phyloP scores from a whole-genome alignment of 192 early-diverging fungal species.

The Mortierella hygrophila region DNA sequence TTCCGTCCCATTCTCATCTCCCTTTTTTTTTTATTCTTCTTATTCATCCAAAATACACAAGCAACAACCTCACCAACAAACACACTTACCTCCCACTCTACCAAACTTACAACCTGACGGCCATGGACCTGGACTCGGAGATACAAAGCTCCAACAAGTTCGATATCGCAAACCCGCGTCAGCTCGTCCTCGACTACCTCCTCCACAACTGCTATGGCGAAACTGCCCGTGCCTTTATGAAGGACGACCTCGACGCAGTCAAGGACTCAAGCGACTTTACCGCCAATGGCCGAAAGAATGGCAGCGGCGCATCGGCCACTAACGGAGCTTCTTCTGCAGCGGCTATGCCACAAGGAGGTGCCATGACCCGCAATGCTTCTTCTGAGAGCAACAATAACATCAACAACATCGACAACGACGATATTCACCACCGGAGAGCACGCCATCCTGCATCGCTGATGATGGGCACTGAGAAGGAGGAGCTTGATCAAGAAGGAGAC shows the following conservation, averaged over 20 bases:
- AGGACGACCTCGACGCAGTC: conserved; percentile 55
- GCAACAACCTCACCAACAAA: neutral
- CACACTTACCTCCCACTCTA: neutral
- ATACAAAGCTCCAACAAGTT: conserved; percentile 38
- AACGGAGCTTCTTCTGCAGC: neutral
- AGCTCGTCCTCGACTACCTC: conserved; percentile 74
- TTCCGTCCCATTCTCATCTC: neutral
- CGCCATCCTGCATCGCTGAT: conserved; percentile 8
- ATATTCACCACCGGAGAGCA: conserved; percentile 15
- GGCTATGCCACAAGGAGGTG: conserved; percentile 17
- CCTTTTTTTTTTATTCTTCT: neutral
- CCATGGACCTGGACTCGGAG: conserved; percentile 51
- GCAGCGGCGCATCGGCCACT: conserved; percentile 7
- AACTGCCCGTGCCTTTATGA: conserved; percentile 71
- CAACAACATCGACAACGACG: conserved; percentile 4
- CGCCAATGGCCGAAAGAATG: conserved; percentile 13
- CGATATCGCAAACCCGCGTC: conserved; percentile 58
- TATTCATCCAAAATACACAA: neutral
- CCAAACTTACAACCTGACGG: neutral
- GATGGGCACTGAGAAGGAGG: conserved; percentile 33
- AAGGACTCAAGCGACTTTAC: conserved; percentile 29
- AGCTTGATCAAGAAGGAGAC: conserved; percentile 49
- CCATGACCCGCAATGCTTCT: conserved; percentile 44
- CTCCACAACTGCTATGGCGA: conserved; percentile 77
- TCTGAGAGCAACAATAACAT: neutral